Evolutionary conservation across 1,139 yeast genomes (phyloP).

Genomic region (Wickerhamomyces sp.): DNA sequence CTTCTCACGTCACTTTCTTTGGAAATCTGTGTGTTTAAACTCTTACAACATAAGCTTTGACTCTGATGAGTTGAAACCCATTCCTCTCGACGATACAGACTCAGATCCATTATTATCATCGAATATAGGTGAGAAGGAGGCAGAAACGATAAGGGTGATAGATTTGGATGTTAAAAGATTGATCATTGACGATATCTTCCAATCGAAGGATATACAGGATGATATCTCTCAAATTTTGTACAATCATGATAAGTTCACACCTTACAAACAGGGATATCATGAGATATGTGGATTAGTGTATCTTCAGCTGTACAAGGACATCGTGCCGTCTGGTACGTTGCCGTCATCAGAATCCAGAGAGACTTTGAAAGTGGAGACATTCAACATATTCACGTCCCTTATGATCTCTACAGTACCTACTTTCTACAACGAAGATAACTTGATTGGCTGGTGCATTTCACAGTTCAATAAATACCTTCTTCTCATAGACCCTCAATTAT

Average conservation of each 20-base stretch:
- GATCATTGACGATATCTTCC: conserved; percentile 51
- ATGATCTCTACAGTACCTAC: conserved; percentile 31
- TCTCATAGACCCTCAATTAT: conserved; percentile 32
- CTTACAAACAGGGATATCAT: conserved; percentile 69
- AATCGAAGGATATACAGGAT: conserved; percentile 30
- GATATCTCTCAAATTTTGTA: conserved; percentile 48
- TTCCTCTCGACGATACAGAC: conserved; percentile 3
- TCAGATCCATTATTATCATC: not conserved
- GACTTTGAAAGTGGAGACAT: conserved; percentile 19
- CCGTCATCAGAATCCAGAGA: conserved; percentile 4
- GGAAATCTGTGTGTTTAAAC: conserved; percentile 21
- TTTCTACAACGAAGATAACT: conserved; percentile 28
- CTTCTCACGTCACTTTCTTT: conserved; percentile 19
- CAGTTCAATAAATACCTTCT: conserved; percentile 44
- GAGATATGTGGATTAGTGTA: conserved; percentile 60
- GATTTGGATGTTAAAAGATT: conserved; percentile 59
- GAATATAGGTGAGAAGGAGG: not conserved
- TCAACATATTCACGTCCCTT: conserved; percentile 26
- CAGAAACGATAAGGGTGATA: conserved; percentile 40
- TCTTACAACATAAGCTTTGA: conserved; percentile 13
- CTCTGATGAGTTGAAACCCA: conserved; percentile 14
- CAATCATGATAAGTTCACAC: conserved; percentile 39
- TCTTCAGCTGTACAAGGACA: conserved; percentile 40
- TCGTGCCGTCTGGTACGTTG: too few species aligned
- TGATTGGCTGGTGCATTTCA: conserved; percentile 29